Percentiles rank a stretch among this genome's conserved stretches.
Evolutionary conservation across 1,284 basidiomycete genomes (phyloP).

Genomic region (Cutaneotrichosporon cyanovorans): DNA sequence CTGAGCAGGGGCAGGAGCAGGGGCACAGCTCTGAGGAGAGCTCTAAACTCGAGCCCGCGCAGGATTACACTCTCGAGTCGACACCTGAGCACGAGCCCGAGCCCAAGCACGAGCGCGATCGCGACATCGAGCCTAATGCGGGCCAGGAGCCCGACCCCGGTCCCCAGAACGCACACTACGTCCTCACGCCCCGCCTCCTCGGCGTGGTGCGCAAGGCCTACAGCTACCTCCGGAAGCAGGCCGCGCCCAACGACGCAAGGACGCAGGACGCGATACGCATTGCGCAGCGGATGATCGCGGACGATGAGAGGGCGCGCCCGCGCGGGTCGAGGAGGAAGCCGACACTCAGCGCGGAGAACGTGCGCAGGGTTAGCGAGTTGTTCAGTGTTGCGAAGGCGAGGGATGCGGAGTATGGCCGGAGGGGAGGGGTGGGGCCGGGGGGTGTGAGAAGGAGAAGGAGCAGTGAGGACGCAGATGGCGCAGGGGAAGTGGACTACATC

Average conservation of each 20-base stretch:
- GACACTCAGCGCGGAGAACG: neutral
- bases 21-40: no score
- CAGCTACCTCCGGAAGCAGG: conserved; percentile 10
- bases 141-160: neutral
- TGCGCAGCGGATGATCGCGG: conserved; percentile 9
- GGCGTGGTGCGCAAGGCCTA: conserved; percentile 2
- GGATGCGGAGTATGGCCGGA: neutral
- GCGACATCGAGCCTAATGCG: no score
- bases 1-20: no score
- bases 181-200: conserved; percentile 7
- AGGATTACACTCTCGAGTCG: no score
- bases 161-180: neutral
- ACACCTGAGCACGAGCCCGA: no score
- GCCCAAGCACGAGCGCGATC: no score
- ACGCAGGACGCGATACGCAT: conserved; percentile 1
- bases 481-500: neutral
- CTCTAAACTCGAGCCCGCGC: no score
- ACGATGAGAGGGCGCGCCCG: conserved; percentile 7
- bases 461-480: no score
- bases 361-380: neutral
- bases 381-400: neutral
- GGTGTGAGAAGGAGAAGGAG: neutral
- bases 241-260: neutral
- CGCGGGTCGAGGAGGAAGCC: neutral
- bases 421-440: neutral